Evolutionary conservation across 805 yeast genomes (phyloP), one percentile per base, ranked within the genome.

Genomic region (Naumovozyma baii): DNA sequence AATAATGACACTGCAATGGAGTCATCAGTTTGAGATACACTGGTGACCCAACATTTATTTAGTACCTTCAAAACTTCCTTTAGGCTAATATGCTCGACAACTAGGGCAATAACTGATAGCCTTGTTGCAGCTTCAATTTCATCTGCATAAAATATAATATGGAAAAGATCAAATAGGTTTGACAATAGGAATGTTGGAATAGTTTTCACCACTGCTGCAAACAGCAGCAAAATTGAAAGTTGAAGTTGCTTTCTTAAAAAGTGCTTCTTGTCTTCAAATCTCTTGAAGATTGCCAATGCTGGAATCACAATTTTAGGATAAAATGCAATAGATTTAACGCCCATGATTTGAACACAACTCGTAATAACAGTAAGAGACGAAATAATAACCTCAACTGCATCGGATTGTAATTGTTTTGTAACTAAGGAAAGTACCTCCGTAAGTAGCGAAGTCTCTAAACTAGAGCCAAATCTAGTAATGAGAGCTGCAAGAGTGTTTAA

Each of bases 261-360:
- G 18, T 55, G 55, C 4, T 52, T 54, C 2, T 50, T 38, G 4
- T 49, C 38, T 13, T 48, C 38, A 1, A 51, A 45, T 12, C 55
- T 53, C 20, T 71, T 67, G 63, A 83, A 81, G 30, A 84, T 70
- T 19, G 66, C 64, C 39, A 86, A 68, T 9, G 83, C 67, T 12
- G 86, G 84, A 13, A 87, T 85, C 45, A 92, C 74, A 54, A 88
- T 79, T 59, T 79, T 80, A 25, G 96, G 85, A 69, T 87, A 83
- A 54, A 71, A 74, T 5, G 94, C 88, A 55, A 92, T 80, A 46
- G 80, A 70, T 54, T 86, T 83, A 15, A 94, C 88, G 39, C 98
- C 98, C 34, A 88, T 61, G 18, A 78, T 73, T 38, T 78, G 75
- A 39, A 85, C 73, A 40, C 86, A 64, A 48, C 78, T 76, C 41